phyloP scores from a whole-genome alignment of 148 eudicot genomes.

The Silene conica region DNA sequence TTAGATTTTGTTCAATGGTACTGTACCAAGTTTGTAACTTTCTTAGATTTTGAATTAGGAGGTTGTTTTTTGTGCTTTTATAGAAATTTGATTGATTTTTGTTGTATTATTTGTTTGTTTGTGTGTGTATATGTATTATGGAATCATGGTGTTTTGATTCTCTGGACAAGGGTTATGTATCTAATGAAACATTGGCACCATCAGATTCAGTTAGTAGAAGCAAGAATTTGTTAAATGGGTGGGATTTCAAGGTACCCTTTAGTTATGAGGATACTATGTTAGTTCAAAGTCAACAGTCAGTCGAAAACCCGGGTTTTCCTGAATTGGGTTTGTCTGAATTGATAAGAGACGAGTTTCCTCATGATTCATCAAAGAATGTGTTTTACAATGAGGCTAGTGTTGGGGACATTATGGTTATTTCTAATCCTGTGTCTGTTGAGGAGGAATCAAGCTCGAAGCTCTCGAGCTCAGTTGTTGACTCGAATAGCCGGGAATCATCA shows the following conservation, averaged over 20 bases:
- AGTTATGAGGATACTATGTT: conserved; percentile 29
- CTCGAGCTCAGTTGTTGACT: conserved; percentile 43
- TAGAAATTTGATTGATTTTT: neutral
- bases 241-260: conserved; percentile 20
- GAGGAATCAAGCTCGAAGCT: conserved; percentile 33
- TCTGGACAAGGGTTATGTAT: conserved; percentile 32
- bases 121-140: conserved; percentile 27
- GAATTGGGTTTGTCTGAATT: conserved; percentile 39
- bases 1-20: conserved; percentile 7
- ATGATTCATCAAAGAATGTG: conserved; percentile 24
- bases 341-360: conserved; percentile 24
- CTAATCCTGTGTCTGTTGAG: conserved; percentile 34
- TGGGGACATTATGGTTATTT: conserved; percentile 23
- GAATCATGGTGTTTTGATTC: conserved; percentile 53
- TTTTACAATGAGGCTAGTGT: conserved; percentile 16
- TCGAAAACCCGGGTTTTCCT: conserved; percentile 35
- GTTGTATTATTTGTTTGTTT: neutral
- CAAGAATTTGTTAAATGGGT: conserved; percentile 27
- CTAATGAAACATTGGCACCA: conserved; percentile 33
- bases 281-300: conserved; percentile 26
- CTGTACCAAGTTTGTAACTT: conserved; percentile 5
- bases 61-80: conserved; percentile 8
- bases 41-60: neutral
- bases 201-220: conserved; percentile 23
- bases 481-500: conserved; percentile 36